Evolutionary conservation across 495 filamentous ascomycete genomes (phyloP), one percentile per base, ranked within the genome.

Genomic region (Penicillium turbatum): DNA sequence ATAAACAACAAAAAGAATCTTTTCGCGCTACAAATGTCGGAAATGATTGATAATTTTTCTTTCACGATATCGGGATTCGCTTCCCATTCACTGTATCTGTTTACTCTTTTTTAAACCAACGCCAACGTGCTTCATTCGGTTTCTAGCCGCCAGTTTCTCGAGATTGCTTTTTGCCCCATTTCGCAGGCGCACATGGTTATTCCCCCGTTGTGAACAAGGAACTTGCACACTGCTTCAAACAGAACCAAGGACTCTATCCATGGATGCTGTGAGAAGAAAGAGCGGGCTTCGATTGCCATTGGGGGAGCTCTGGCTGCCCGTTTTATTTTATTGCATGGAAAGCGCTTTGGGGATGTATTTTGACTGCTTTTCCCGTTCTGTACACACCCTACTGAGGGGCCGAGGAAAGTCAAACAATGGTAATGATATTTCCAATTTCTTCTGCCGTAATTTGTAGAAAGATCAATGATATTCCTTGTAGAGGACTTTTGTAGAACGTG

Each of bases 21-120:
- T 69, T 51, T 68, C 70, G 66, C 68, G 69, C 63, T 49, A 64
- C 65, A 67, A 50, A 61, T 70, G 61, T 64, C 61, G 61, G 62
- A 72, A 64, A 66, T 71, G 70, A 67, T 71, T 74, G 67, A 65
- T 72, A 72, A 74, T 72, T 42, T 65, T 64, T 41, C 63, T 64
- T 66, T 63, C 63, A 68, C 57, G 61, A 69, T 72, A 56, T 70
- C 66, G 66, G 70, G 63, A 48, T 57, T 53, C 58, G 40, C 56
- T 46, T 29, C 54, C 47, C 56, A 50, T 55, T 65, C 61, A 61
- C 50, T 61, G 63, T 70, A 61, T 64, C 56, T 64, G 55, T 64
- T 69, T 62, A 62, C 61, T 56, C 35, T 51, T 54, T 59, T 55
- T 48, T 26, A 11, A 51, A 19, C 42, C 31, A 44, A 44, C 29